phyloP scores from a whole-genome alignment of 345 rosid species.

The Heritiera littoralis region DNA sequence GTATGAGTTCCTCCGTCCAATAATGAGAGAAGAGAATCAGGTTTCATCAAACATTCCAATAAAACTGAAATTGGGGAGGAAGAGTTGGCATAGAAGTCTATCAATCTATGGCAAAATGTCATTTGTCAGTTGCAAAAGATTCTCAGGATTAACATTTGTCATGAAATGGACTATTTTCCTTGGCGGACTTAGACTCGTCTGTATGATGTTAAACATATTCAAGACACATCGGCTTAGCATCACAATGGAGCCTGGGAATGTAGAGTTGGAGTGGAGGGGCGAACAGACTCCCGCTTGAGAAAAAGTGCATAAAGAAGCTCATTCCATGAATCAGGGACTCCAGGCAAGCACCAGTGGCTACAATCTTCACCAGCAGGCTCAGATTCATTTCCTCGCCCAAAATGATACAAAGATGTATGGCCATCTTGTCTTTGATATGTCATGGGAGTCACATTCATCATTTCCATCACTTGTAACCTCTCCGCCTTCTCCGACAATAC shows the following conservation, averaged over 20 bases:
- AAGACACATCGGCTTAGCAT: neutral
- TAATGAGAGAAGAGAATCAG: neutral
- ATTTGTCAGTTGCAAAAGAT: neutral
- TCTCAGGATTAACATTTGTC: conserved; percentile 7
- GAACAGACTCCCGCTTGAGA: conserved; percentile 34
- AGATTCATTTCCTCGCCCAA: conserved; percentile 39
- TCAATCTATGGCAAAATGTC: neutral
- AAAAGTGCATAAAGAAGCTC: conserved; percentile 57
- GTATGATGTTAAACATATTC: neutral
- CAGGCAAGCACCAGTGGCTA: conserved; percentile 82
- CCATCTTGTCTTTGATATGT: conserved; percentile 54
- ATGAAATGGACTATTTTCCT: conserved; percentile 17
- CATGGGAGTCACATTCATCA: conserved; percentile 57
- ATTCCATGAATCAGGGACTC: conserved; percentile 71
- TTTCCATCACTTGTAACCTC: conserved; percentile 21
- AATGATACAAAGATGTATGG: conserved; percentile 56
- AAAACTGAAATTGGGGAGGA: neutral
- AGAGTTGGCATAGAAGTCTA: neutral
- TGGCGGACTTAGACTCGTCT: neutral
- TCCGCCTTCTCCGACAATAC: conserved; percentile 31
- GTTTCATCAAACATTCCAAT: neutral
- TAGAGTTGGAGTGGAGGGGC: conserved; percentile 10
- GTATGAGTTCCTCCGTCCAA: neutral
- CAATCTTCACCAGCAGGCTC: conserved; percentile 62
- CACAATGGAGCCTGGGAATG: conserved; percentile 19